Conservation (phyloP, 257 asterid species). For the Nicotiana tabacum region DNA sequence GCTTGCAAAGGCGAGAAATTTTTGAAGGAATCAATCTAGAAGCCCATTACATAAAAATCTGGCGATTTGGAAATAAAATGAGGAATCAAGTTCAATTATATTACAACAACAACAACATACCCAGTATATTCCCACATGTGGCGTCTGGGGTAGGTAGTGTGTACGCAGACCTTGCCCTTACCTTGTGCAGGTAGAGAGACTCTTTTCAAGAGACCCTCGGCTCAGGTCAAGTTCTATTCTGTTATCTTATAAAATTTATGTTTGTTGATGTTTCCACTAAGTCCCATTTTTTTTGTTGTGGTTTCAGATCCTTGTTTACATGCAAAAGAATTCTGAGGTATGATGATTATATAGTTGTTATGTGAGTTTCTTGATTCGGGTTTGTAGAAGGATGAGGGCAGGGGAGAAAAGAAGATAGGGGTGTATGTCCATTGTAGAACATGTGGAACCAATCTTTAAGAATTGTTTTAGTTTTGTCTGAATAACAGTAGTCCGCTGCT, state of each 20-base stretch:
- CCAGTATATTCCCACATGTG: too few species aligned
- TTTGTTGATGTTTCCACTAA: not conserved
- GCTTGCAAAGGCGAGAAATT: conserved; percentile 19
- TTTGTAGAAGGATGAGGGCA: not conserved
- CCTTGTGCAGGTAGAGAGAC: too few species aligned
- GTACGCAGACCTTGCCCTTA: too few species aligned
- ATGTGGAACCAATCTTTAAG: not conserved
- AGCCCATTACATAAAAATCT: conserved; percentile 8
- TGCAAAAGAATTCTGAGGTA: not conserved
- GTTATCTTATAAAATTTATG: not conserved
- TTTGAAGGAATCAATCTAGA: conserved; percentile 3
- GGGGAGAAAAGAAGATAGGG: not conserved
- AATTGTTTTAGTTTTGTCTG: not conserved
- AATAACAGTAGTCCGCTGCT: not conserved
- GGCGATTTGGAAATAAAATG: conserved; percentile 10
- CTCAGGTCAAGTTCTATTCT: too few species aligned
- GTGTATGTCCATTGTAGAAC: not conserved
- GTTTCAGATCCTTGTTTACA: conserved; percentile 18
- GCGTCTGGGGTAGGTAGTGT: too few species aligned
- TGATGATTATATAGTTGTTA: not conserved
- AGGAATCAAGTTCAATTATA: not conserved
- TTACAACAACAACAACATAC: not conserved
- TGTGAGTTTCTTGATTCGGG: not conserved
- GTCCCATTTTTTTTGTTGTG: not conserved
- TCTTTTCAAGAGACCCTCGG: too few species aligned